Percentiles rank a stretch among this genome's conserved stretches.
Evolutionary conservation across 2,329 filamentous ascomycete genomes (phyloP).

Genomic region (Phoma herbarum): DNA sequence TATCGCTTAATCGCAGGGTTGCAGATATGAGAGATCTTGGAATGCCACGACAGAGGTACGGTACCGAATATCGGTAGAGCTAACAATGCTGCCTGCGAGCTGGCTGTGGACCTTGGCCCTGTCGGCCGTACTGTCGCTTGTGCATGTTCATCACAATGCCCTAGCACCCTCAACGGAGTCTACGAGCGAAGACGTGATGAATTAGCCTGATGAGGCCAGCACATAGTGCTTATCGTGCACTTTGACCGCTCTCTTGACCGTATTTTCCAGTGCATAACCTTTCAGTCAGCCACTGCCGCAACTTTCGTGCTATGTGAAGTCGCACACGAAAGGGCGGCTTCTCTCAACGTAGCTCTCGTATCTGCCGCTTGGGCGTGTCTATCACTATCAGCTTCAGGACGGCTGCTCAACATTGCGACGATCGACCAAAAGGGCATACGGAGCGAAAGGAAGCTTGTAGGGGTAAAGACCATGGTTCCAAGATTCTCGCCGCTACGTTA

Average conservation of each 20-base stretch:
- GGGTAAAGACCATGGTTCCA: slow-evolving; percentile 8
- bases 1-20: not conserved
- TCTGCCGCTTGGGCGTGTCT: slow-evolving; percentile 10
- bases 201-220: not conserved
- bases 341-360: slow-evolving; percentile 6
- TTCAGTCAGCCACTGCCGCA: slow-evolving; percentile 17
- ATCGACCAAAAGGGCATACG: slow-evolving; percentile 4
- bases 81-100: not conserved
- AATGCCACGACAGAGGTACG: not conserved
- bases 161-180: slow-evolving; percentile 3
- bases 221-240: slow-evolving; percentile 2
- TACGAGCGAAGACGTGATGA: slow-evolving; percentile 2
- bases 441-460: slow-evolving; percentile 13
- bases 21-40: not conserved
- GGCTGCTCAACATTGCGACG: slow-evolving; percentile 1
- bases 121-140: slow-evolving; percentile 11
- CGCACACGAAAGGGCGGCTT: not conserved
- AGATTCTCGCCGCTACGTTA: slow-evolving; percentile 1
- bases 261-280: not conserved
- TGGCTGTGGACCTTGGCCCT: not conserved
- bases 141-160: slow-evolving; percentile 8
- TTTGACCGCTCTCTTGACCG: slow-evolving; percentile 8
- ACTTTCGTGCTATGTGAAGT: slow-evolving; percentile 1
- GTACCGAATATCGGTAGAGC: slow-evolving; percentile 1
- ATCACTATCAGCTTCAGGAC: slow-evolving; percentile 11